Base-by-base conservation (phyloP, 352 stramenopile species). In the Blastocystis sp. region DNA sequence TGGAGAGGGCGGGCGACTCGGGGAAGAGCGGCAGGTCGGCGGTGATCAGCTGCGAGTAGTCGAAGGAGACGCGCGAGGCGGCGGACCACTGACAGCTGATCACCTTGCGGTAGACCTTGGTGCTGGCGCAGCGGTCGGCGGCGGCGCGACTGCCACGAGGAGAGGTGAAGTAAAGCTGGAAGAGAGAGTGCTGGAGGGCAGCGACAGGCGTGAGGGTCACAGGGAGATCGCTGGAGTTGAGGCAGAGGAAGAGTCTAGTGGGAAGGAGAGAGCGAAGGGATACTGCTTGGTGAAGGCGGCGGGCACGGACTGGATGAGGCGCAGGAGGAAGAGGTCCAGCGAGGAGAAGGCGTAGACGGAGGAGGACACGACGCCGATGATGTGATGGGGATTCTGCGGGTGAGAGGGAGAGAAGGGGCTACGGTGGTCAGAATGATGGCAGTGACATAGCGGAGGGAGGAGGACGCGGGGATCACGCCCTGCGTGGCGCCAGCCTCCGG, bases 271-370 rank as follows among this genome's bases (percentile, higher is more conserved):
- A 57, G 28, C 28, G 38, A 52, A 60, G 65, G 28, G 34, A 38
- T 1, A 84, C 74, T 74, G 34, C 42, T 74, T 74, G 17, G 43
- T 11, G 7, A 74, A 10, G 19, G 24, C 21, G 10, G 64, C 21
- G 40, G 40, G 17, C 24, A 52, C 34, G 17, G 21, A 19, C 1
- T 21, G 59, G 34, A 84, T 38, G 17, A 69, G n/a, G 34, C 57
- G 17, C 3, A 84, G 74, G 59, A 84, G 54, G 57, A 84, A 84
- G 48, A 84, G 38, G 52, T 84, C 74, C 7, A 84, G 48, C 9
- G 74, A 66, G 4, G 74, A 84, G 48, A 69, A 84, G 38, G 74
- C 60, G 54, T 70, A 70, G 17, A 84, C 66, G 40, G 74, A 84
- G 40, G 52, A 59, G 60, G 52, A 69, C 40, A 84, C 34, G 7